These are phyloP conservation scores for Podaxis sp. DNA, from an alignment of 768 basidiomycete genomes.

Conservation along the genomic window DNA sequence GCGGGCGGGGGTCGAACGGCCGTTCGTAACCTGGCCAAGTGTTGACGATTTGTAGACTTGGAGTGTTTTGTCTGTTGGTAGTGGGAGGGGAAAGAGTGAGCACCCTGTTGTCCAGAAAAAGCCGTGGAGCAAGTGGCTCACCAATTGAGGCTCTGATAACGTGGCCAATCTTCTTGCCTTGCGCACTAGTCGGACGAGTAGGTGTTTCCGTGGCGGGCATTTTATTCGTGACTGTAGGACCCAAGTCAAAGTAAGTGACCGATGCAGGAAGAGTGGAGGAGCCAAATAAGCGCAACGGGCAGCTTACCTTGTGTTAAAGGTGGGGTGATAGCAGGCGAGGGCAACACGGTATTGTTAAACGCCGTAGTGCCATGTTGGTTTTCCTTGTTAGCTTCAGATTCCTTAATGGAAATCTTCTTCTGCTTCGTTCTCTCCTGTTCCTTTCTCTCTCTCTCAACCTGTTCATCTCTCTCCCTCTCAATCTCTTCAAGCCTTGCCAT, in stretches of 20 bases:
- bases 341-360: constrained; percentile 26
- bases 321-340: constrained; percentile 29
- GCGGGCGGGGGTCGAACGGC: constrained; percentile 43
- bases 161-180: constrained; percentile 12
- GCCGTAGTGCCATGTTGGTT: constrained; percentile 23
- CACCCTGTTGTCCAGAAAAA: neutral
- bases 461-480: constrained; percentile 47
- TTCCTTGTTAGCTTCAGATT: constrained; percentile 26
- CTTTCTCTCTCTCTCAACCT: constrained; percentile 39
- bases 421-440: constrained; percentile 28
- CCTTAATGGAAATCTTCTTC: constrained; percentile 18
- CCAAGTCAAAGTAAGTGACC: constrained; percentile 11
- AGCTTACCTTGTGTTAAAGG: constrained; percentile 30
- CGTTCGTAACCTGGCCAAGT: constrained; percentile 39
- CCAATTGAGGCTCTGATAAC: constrained; percentile 73
- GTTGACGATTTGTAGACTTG: constrained; percentile 67
- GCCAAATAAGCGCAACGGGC: constrained; percentile 9
- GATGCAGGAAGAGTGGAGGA: neutral
- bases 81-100: neutral
- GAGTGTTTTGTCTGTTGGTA: constrained; percentile 60
- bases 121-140: constrained; percentile 27
- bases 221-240: constrained; percentile 22
- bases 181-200: constrained; percentile 5
- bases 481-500: constrained; percentile 62
- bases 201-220: constrained; percentile 22